A percentile compares a stretch with the other conserved stretches of the same genome.
Evolutionary conservation across 2,329 filamentous ascomycete genomes (phyloP).

Genomic region (Fusarium subtropicale): DNA sequence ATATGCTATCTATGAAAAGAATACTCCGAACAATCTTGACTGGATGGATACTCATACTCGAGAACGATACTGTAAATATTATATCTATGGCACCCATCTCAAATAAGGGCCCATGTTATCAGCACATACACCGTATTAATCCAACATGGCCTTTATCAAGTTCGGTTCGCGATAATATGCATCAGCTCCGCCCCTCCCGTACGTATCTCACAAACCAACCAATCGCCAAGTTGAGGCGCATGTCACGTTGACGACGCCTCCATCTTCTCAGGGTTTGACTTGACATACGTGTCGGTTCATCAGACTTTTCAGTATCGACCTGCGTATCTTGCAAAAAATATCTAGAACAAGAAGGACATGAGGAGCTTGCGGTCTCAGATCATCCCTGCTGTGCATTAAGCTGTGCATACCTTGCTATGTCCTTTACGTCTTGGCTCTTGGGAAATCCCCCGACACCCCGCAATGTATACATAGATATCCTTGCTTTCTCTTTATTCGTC

Average conservation of each 20-base stretch:
- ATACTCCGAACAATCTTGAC: neutral
- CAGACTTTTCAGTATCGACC: neutral
- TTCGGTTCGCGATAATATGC: constrained; percentile 6
- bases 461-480: constrained; percentile 3
- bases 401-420: constrained; percentile 10
- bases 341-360: constrained; percentile 23
- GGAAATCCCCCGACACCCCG: constrained; percentile 20
- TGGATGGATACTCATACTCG: neutral
- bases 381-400: constrained; percentile 2
- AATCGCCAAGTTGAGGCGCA: constrained; percentile 29
- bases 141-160: neutral
- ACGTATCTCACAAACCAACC: constrained; percentile 7
- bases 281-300: constrained; percentile 5
- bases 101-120: neutral
- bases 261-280: constrained; percentile 7
- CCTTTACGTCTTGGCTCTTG: constrained; percentile 11
- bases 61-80: no score
- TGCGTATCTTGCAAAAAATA: constrained; percentile 12
- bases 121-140: neutral
- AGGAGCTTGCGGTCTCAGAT: neutral
- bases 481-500: constrained; percentile 26
- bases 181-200: constrained; percentile 22
- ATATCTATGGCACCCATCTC: no score
- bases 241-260: constrained; percentile 40
- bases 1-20: neutral